Base-by-base conservation (phyloP, 306 rosid genomes). In the Cicer yamashitae region DNA sequence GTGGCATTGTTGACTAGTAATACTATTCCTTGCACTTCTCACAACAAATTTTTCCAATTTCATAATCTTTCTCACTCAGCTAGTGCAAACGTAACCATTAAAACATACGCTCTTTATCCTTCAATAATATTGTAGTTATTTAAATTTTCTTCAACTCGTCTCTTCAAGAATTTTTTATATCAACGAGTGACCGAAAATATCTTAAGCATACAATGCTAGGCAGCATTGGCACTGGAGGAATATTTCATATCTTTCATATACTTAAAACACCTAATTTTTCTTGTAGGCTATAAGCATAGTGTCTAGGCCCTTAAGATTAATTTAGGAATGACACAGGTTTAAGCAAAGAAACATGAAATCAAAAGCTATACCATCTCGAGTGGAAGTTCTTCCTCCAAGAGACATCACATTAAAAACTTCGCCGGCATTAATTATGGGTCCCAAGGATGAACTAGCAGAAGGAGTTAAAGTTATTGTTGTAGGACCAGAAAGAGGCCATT, bases 401-500 rank as follows among this genome's bases (percentile, higher is more conserved):
- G 82, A 46, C 75, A 90, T 75, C 77, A 88, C 76, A 18, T 79
- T 61, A 78, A 92, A 96, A 67, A 88, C 59, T 85, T 92, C 98
- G 2, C 97, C 98, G 0, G 91, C 98, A 81, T 87, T 92, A 84
- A 96, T 90, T 83, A 81, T 54, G 52, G 98, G 97, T 63, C 93
- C 97, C 54, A 71, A 57, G 10, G 79, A 79, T 62, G 97, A 96
- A 65, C 57, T 77, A 37, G 82, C 52, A 70, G 84, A 64, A 62
- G 91, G 91, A 61, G 89, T 92, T 81, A 96, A 71, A 66, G 88
- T 89, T 77, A 90, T 30, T 71, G 74, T 88, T 4, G 91, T 86
- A 50, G 75, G 75, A 79, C 98, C 98, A 70, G 50, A 73, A 77
- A 96, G 98, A 83, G 90, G 99, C 98, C 99, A 96, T 75, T 60